Base-by-base conservation (phyloP, 768 basidiomycete genomes). In the Astraeus odoratus region DNA sequence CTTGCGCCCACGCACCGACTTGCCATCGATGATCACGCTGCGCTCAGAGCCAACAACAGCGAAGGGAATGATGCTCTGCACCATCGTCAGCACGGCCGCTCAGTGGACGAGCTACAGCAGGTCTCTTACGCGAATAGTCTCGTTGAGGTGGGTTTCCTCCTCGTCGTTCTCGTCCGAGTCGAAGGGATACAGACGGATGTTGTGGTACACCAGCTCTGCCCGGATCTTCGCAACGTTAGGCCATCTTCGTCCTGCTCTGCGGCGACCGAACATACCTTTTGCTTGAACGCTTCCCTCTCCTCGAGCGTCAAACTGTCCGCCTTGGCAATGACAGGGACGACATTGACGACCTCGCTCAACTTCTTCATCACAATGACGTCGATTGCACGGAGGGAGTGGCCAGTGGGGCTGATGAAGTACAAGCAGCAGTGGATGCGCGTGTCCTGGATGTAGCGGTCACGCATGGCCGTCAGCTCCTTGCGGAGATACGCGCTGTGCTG, bases 321-420 rank as follows among this genome's bases (percentile, higher is more conserved):
- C 77, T 99, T 99, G 55, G 96, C 95, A 58, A 99, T 97, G 50
- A 99, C 88, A n/a, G 95, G 95, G 7, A 99, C 94, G 42, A 99
- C 95, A 57, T 99, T 99, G 66, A 97, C 96, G 34, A 98, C 95
- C 64, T 98, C 96, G 64, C 87, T 88, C 50, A 99, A 74, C 73
- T 97, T 97, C 76, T 97, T 96, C 84, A 99, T 92, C 53, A 99
- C 96, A 59, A 93, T 93, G 37, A 98, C 85, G 57, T 99, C 95
- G 58, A 99, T 93, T 24, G 96, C 83, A 49, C 94, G 90, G 46
- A 99, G 80, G 4, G 87, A 83, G 68, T 99, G 95, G 18, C 95
- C 95, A n/a, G 94, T 96, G 18, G 95, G 96, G 67, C 86, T 94
- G 75, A 99, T 93, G 71, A 98, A 99, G 79, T 91, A 98, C 43